A percentile compares a stretch with the other conserved stretches of the same genome.
Evolutionary conservation across 805 yeast genomes (phyloP).

Genomic region (Myxozyma neotropica): DNA sequence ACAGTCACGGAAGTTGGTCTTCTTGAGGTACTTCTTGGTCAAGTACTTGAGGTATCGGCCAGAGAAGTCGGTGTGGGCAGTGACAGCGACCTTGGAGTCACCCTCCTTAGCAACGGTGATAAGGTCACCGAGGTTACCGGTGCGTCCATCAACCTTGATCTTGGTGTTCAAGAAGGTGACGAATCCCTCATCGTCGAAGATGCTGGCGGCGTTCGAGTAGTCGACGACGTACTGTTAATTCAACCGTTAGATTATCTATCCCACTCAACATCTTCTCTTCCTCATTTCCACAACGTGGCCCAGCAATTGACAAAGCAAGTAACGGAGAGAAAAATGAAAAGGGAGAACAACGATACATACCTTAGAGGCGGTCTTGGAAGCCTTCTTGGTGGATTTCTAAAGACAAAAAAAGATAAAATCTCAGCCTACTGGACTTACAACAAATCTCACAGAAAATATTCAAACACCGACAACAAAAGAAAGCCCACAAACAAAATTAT

Average conservation of each 20-base stretch:
- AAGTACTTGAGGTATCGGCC: constrained; percentile 99
- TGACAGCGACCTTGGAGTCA: constrained; percentile 75
- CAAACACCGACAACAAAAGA: not conserved
- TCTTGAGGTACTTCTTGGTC: constrained; percentile 99
- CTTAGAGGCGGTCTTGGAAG: constrained; percentile 51
- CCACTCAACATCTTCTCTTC: no score
- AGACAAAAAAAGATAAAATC: constrained; percentile 48
- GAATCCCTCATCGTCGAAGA: constrained; percentile 96
- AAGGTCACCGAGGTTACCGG: constrained; percentile 96
- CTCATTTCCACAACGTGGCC: no score
- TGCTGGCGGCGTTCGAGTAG: constrained; percentile 95
- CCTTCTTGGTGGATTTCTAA: constrained; percentile 72
- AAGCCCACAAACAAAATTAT: not conserved
- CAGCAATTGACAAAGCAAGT: not conserved
- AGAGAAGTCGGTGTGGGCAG: constrained; percentile 91
- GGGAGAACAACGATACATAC: constrained; percentile 15
- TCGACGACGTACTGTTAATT: constrained; percentile 84
- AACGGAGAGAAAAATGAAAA: not conserved
- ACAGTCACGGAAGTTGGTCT: constrained; percentile 98
- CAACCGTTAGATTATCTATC: no score
- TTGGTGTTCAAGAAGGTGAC: constrained; percentile 98
- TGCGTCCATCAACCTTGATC: constrained; percentile 97
- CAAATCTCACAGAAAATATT: constrained; percentile 26
- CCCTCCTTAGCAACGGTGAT: constrained; percentile 86
- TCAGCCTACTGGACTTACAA: constrained; percentile 71